A percentile compares a stretch with the other conserved stretches of the same genome.
These are phyloP conservation scores for Vishniacozyma victoriae DNA, from an alignment of 768 basidiomycete species.

Conservation along the genomic window DNA sequence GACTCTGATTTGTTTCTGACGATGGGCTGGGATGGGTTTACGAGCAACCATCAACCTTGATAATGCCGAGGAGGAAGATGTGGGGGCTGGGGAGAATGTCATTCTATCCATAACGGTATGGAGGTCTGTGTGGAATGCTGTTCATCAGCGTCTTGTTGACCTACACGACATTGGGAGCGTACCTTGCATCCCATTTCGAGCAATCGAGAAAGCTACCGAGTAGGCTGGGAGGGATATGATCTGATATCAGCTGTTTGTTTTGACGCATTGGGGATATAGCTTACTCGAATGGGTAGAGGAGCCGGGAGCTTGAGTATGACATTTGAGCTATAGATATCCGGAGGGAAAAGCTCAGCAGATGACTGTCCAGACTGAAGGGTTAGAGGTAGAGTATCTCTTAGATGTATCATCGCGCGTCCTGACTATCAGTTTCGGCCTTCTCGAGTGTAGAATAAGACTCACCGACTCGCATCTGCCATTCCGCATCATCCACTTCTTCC, in stretches of 20 bases:
- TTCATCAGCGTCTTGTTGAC: not conserved
- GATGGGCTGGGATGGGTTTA: constrained; percentile 22
- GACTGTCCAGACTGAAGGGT: constrained; percentile 31
- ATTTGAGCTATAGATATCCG: constrained; percentile 38
- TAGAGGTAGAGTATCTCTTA: constrained; percentile 37
- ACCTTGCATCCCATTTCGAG: constrained; percentile 45
- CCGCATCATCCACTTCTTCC: constrained; percentile 40
- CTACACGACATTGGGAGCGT: not conserved
- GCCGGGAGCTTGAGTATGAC: constrained; percentile 39
- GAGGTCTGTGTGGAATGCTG: constrained; percentile 43
- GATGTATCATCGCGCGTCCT: constrained; percentile 42
- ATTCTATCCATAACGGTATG: constrained; percentile 32
- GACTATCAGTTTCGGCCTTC: not conserved
- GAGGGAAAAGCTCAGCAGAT: constrained; percentile 32
- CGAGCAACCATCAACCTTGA: constrained; percentile 13
- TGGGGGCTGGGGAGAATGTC: constrained; percentile 32
- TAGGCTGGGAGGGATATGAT: constrained; percentile 38
- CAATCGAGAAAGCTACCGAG: constrained; percentile 36
- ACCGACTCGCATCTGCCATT: constrained; percentile 46
- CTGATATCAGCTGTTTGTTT: constrained; percentile 10
- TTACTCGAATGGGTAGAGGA: constrained; percentile 42
- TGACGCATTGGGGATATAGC: constrained; percentile 8
- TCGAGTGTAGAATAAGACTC: constrained; percentile 5
- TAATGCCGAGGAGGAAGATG: not conserved
- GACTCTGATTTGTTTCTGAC: constrained; percentile 36